Conservation (phyloP, 805 yeast species). For the Scheffersomyces ergatensis region DNA sequence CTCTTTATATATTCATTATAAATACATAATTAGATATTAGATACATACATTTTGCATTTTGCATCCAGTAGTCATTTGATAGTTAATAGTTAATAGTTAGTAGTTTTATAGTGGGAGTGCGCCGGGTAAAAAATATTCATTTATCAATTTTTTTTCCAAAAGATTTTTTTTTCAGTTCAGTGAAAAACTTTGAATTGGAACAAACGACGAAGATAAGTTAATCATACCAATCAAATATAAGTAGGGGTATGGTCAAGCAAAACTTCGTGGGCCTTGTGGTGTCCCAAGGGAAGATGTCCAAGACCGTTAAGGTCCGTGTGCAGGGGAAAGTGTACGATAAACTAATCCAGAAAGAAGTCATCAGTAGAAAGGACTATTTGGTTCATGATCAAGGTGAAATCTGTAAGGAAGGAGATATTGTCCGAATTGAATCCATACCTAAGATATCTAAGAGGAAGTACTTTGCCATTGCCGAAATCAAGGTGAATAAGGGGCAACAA, state of each 20-base stretch:
- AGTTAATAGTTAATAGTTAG: too few species aligned
- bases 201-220: too few species aligned
- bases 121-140: too few species aligned
- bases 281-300: conserved; percentile 94
- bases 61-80: too few species aligned
- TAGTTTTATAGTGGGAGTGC: too few species aligned
- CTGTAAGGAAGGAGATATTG: conserved; percentile 93
- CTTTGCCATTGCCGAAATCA: conserved; percentile 90
- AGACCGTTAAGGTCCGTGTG: conserved; percentile 91
- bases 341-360: conserved; percentile 68
- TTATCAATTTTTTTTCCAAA: too few species aligned
- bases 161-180: too few species aligned
- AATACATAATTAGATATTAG: too few species aligned
- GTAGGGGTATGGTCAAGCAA: conserved; percentile 70
- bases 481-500: conserved; percentile 86
- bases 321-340: conserved; percentile 72
- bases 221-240: too few species aligned
- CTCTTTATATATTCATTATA: too few species aligned
- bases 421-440: conserved; percentile 85
- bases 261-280: conserved; percentile 90
- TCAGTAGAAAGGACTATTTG: conserved; percentile 76
- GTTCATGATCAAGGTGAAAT: conserved; percentile 93
- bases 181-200: too few species aligned
- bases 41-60: too few species aligned
- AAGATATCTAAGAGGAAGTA: conserved; percentile 79